Base-by-base conservation (phyloP, 257 asterid genomes). In the Handroanthus guayacan region DNA sequence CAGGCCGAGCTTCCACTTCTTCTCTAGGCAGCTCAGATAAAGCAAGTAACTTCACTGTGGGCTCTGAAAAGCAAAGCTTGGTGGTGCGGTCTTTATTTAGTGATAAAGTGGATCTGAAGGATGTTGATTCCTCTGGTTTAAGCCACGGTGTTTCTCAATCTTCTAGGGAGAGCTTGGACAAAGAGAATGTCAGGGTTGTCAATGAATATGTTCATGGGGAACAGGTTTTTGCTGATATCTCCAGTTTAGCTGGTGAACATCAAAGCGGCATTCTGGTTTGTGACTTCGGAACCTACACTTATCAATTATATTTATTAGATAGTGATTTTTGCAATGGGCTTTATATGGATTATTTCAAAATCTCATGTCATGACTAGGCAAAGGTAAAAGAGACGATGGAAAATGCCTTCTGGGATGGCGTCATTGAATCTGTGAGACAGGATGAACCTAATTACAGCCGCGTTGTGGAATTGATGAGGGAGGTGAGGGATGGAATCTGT, bases 321-420 rank as follows among this genome's bases (percentile, higher is more conserved):
- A 57, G 43, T 66, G 14, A 37, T n/a, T 48, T 48, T 45, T 36
- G 38, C 25, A 62, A 62, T 37, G 62, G 17, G 54, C 44, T 64
- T 2, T 14, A 10, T 60, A 25, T 54, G 54, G 5, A 43, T 13
- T 0, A 37, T 58, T 20, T 51, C 74, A 48, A 62, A 9, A 50
- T 38, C 44, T 74, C 14, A 43, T 80, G 57, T 50, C 16, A 52
- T 75, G 68, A 67, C 65, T 89, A 95, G 99, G 89, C 74, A 78
- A 89, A 84, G 78, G 76, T 93, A 17, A 90, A 77, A 81, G 90
- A 86, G 76, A 80, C 91, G 1, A 89, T 95, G 97, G 91, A 87
- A 87, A 89, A 86, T 57, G 99, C 97, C 71, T 95, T 91, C 82
- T 95, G 99, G 99, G 98, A 95, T 83, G 91, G 90, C 72, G 76